Conservation (phyloP, 768 basidiomycete species). For the Termitomyces bulborhizus region DNA sequence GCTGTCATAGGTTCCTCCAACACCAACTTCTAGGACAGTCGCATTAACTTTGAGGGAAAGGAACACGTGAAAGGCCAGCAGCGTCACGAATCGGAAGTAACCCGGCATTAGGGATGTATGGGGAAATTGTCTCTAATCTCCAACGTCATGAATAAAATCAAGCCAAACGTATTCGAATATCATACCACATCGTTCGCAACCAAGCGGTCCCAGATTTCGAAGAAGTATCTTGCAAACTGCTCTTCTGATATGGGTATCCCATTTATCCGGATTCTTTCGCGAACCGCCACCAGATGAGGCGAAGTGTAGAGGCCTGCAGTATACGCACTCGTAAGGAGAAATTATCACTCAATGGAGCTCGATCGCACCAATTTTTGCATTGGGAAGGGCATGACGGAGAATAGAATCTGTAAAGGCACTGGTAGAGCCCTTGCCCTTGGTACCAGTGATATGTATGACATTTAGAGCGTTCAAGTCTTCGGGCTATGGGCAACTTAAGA, state of each 20-base stretch:
- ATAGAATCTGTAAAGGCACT: constrained; percentile 90
- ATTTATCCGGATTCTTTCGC: constrained; percentile 93
- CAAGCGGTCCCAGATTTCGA: constrained; percentile 90
- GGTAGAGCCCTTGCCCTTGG: constrained; percentile 97
- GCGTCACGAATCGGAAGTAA: constrained; percentile 92
- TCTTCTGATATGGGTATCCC: constrained; percentile 86
- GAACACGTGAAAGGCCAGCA: constrained; percentile 90
- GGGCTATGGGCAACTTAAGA: constrained; percentile 40
- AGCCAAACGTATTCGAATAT: constrained; percentile 1
- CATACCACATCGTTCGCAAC: constrained; percentile 54
- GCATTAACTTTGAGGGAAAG: constrained; percentile 78
- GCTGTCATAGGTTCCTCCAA: constrained; percentile 91
- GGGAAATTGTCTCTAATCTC: constrained; percentile 36
- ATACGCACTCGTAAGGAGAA: not conserved
- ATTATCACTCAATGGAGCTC: not conserved
- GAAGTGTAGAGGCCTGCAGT: constrained; percentile 86
- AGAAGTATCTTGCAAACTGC: constrained; percentile 87
- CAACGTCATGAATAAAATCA: not conserved
- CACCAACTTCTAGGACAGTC: constrained; percentile 92
- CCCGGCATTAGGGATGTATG: constrained; percentile 70
- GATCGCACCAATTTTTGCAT: constrained; percentile 76
- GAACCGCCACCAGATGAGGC: constrained; percentile 91
- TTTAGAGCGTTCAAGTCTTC: constrained; percentile 82
- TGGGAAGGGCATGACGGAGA: constrained; percentile 64
- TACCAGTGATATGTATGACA: constrained; percentile 94